Base-by-base conservation (phyloP, 176 grass and related monocot genomes). In the Hordeum marinum region DNA sequence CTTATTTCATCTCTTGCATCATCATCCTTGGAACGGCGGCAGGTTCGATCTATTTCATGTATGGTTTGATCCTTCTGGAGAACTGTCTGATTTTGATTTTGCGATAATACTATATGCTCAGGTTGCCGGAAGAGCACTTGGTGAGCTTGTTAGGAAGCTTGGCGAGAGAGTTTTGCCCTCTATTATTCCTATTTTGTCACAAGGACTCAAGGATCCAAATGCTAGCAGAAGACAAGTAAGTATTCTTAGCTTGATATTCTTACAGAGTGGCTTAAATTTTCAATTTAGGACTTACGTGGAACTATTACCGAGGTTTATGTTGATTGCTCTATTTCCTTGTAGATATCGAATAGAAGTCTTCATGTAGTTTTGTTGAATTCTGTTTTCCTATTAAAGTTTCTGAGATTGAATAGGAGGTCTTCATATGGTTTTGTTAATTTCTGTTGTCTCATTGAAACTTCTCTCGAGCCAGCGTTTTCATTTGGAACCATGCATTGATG, bases 71-170 rank as follows among this genome's bases (percentile, higher is more conserved):
- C 40, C 61, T 48, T 79, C 31, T 83, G 18, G 31, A 29, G 17
- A 69, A 74, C 43, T 63, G 21, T 76, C 75, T 41, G 46, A 25
- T 68, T 83, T 83, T 71, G 48, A 52, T 52, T 52, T 52, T 18
- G 17, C 48, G 18, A 52, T 52, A 52, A 52, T 52, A 52, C 15
- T 52, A 18, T 52, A 52, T 52, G 48, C 48, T 52, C 48, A 98
- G 96, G 96, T 98, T 75, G 96, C 96, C 32, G 96, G 89, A 57
- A 94, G 93, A 95, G 85, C 96, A 73, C 86, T 98, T 90, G 96
- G 96, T 78, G 96, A 98, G 77, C 93, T 98, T 86, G 96, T 98
- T 68, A 93, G 93, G 75, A 98, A 98, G 84, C 96, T 98, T 75
- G 96, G 96, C 64, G 96, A 98, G 63, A 92, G 96, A 87, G 93